A percentile compares a stretch with the other conserved stretches of the same genome.
Conservation (phyloP, 2,329 filamentous ascomycete species). For the Cyphellophora attinorum region DNA sequence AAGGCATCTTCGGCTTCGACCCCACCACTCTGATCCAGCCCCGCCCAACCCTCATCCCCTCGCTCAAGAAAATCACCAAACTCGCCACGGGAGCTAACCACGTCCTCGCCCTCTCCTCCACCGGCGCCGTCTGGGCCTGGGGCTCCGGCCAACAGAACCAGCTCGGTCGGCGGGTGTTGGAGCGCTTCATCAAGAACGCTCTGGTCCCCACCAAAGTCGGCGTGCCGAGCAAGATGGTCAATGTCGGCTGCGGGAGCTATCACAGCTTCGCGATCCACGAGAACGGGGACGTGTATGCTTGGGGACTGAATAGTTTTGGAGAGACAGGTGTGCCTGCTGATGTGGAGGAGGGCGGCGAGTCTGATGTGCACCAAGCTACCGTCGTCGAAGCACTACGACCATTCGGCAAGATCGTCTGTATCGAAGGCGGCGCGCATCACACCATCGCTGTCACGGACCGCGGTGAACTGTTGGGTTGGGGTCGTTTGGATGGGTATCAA, state of each 20-base stretch:
- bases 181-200: conserved; percentile 43
- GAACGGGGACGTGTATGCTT: conserved; percentile 62
- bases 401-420: conserved; percentile 46
- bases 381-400: conserved; percentile 56
- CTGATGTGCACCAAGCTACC: conserved; percentile 62
- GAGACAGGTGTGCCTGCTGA: conserved; percentile 54
- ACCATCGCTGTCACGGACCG: conserved; percentile 48
- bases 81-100: conserved; percentile 63
- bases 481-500: conserved; percentile 50
- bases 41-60: conserved; percentile 34
- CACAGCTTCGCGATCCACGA: conserved; percentile 66
- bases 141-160: conserved; percentile 63
- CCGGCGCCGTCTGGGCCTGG: conserved; percentile 60
- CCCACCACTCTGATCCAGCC: conserved; percentile 25
- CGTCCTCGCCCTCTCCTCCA: conserved; percentile 56
- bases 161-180: conserved; percentile 53
- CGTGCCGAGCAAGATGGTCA: conserved; percentile 43
- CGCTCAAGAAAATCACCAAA: conserved; percentile 55
- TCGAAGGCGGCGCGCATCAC: conserved; percentile 69
- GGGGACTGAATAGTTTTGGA: conserved; percentile 82
- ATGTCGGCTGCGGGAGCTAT: conserved; percentile 63
- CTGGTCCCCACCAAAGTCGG: conserved; percentile 44
- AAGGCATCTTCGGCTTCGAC: conserved; percentile 48
- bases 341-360: conserved; percentile 50
- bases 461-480: conserved; percentile 51